Evolutionary conservation across 108 stramenopile species (phyloP), one percentile per base, ranked within the genome.

Genomic region (Skeletonema menzelii): DNA sequence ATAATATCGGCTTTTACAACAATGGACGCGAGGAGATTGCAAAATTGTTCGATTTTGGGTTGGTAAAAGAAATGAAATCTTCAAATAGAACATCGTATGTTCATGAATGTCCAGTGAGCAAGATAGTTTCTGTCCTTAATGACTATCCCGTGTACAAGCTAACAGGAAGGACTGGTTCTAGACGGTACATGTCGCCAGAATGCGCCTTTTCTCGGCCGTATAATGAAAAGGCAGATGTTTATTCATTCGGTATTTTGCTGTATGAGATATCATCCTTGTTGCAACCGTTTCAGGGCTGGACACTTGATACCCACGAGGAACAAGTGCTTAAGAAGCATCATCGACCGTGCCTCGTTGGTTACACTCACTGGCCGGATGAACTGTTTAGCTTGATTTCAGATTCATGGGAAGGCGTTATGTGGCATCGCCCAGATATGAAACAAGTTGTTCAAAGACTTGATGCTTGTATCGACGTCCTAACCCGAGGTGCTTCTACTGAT

Each of bases 161-260:
- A 34, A 88, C 85, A 5, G 91, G 85, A 22, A 73, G 87, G 27
- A 87, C 88, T 10, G 91, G 90, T 10, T 76, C 77, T 8, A 46
- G 86, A 27, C 74, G 89, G 37, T 89, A 89, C 64, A 88, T 92
- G 87, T 82, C 87, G 17, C 88, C 91, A 2, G 91, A 92, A 64
- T 77, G 86, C 37, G 82, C 83, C 10, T 49, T 61, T 8, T 80
- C 76, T 19, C 63, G 62, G 20, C 70, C 82, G 1, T 77, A 82
- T 49, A 75, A 71, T 31, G 44, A 82, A 19, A 65, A 71, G n/a
- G 82, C 79, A 12, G 88, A 88, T 63, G 86, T 86, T 27, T 88
- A 88, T 68, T 76, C 73, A 12, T 83, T 88, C 60, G 85, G 86
- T n/a, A 78, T 92, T n/a, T 37, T 88, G 37, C 49, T 92, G 49